Conservation (phyloP, 192 early-diverging fungal genomes). For the Chytriomyces confervae region DNA sequence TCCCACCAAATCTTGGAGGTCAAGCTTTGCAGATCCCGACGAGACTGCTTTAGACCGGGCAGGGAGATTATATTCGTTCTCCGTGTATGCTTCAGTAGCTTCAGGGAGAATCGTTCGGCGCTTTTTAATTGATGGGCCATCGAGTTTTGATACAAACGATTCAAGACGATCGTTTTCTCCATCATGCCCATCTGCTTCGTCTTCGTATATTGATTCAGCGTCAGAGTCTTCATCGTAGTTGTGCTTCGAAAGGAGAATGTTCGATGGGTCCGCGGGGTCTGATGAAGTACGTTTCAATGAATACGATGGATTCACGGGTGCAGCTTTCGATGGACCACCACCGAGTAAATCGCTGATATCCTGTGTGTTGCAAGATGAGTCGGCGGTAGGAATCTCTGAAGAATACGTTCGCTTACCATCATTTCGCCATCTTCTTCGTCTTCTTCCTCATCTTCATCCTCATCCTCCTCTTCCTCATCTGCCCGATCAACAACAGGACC, state of each 20-base stretch:
- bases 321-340: conserved; percentile 15
- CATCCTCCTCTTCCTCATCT: conserved; percentile 40
- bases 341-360: conserved; percentile 16
- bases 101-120: conserved; percentile 62
- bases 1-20: conserved; percentile 76
- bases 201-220: conserved; percentile 35
- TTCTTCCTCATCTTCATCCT: conserved; percentile 44
- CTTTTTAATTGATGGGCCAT: conserved; percentile 44
- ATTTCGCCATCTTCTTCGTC: conserved; percentile 55
- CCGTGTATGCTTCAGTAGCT: conserved; percentile 71
- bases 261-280: conserved; percentile 6
- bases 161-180: conserved; percentile 22
- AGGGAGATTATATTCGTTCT: conserved; percentile 70
- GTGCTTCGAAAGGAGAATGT: conserved; percentile 29
- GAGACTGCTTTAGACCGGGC: conserved; percentile 36
- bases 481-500: conserved; percentile 41
- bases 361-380: conserved; percentile 12
- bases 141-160: conserved; percentile 64
- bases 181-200: conserved; percentile 7
- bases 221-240: conserved; percentile 35
- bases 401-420: conserved; percentile 54
- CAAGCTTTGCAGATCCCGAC: conserved; percentile 57
- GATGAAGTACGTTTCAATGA: not conserved
- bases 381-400: not conserved
- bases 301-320: conserved; percentile 18